Conservation (phyloP, 2,329 filamentous ascomycete species). For the Alternaria tenuissima region DNA sequence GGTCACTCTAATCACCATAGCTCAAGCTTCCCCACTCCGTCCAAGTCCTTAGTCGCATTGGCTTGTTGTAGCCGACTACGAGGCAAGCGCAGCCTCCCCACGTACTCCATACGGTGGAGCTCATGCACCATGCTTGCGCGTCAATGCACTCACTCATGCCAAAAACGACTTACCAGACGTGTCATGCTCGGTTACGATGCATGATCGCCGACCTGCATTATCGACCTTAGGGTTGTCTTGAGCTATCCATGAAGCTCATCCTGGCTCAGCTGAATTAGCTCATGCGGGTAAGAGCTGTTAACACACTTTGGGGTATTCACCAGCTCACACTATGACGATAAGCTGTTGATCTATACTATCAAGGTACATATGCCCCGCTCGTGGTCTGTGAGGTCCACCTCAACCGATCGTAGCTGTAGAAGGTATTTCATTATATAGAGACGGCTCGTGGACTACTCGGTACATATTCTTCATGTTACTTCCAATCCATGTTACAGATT, state of each 20-base stretch:
- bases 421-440: slow-evolving; percentile 14
- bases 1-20: background rate
- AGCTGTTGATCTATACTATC: slow-evolving; percentile 17
- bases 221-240: slow-evolving; percentile 5
- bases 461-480: slow-evolving; percentile 4
- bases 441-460: slow-evolving; percentile 3
- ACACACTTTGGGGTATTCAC: background rate
- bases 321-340: slow-evolving; percentile 7
- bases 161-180: background rate
- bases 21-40: slow-evolving; percentile 2
- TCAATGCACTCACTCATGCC: slow-evolving; percentile 9
- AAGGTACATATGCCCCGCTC: slow-evolving; percentile 21
- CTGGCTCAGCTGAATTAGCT: slow-evolving; percentile 17
- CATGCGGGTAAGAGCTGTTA: slow-evolving; percentile 7
- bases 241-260: slow-evolving; percentile 13
- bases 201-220: slow-evolving; percentile 19
- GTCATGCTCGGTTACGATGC: slow-evolving; percentile 6
- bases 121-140: slow-evolving; percentile 6
- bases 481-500: slow-evolving; percentile 33
- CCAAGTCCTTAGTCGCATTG: slow-evolving; percentile 1
- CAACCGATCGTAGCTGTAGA: slow-evolving; percentile 13
- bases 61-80: background rate
- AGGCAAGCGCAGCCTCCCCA: slow-evolving; percentile 8
- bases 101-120: slow-evolving; percentile 1
- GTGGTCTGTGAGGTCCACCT: slow-evolving; percentile 14